These are phyloP conservation scores for Cichorium intybus DNA, from an alignment of 140 eudicot species.

Conservation along the genomic window DNA sequence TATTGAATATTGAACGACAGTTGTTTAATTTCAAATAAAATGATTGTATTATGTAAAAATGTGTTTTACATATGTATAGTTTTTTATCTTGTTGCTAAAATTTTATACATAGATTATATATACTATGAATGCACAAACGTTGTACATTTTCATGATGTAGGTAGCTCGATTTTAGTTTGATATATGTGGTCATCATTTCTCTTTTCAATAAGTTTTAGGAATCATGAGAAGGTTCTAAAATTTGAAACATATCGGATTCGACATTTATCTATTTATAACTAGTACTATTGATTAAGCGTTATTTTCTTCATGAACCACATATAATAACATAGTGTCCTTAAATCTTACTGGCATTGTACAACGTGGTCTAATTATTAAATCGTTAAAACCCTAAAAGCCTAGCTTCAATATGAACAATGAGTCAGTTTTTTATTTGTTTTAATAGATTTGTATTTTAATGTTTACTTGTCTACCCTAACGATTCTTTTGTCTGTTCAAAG, in stretches of 20 bases:
- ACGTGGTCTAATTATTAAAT: background rate
- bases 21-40: no score
- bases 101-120: background rate
- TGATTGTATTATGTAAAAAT: no score
- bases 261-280: no score
- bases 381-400: background rate
- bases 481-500: background rate
- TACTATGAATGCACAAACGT: no score
- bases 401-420: background rate
- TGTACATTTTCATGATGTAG: no score
- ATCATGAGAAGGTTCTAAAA: background rate
- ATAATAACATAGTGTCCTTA: no score
- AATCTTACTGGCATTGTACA: background rate
- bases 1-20: background rate
- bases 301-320: no score
- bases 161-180: no score
- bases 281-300: no score
- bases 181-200: background rate
- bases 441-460: background rate
- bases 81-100: no score
- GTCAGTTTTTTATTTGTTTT: background rate
- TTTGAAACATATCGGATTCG: no score
- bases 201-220: background rate
- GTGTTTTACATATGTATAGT: no score
- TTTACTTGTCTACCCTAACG: background rate